Percentiles rank a stretch among this genome's conserved stretches.
Conservation (phyloP, 2,329 filamentous ascomycete genomes). For the Hymenoscyphus infarciens region DNA sequence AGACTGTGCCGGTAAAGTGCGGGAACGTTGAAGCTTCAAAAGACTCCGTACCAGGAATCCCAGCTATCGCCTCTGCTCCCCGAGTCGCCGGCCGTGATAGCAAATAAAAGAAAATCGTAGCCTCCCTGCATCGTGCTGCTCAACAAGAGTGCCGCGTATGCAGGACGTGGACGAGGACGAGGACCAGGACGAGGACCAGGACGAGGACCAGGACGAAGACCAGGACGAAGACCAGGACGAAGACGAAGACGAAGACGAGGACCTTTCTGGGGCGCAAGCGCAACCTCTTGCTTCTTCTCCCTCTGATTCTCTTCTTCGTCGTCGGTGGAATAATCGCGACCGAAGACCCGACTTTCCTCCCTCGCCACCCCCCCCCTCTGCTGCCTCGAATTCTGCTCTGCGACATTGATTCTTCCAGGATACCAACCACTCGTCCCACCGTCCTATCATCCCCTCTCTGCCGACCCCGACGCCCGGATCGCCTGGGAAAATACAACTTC, state of each 20-base stretch:
- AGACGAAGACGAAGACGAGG: not conserved
- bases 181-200: not conserved
- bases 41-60: too few relatives aligned
- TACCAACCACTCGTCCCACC: constrained; percentile 1
- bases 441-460: constrained; percentile 1
- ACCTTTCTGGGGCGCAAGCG: too few relatives aligned
- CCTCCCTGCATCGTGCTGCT: too few relatives aligned
- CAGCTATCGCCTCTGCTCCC: too few relatives aligned
- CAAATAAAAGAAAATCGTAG: too few relatives aligned
- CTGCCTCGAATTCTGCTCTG: not conserved
- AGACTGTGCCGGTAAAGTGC: not conserved
- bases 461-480: constrained; percentile 3
- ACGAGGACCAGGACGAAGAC: not conserved
- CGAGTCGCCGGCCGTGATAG: too few relatives aligned
- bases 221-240: not conserved
- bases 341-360: constrained; percentile 14
- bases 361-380: not conserved
- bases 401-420: not conserved
- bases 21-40: too few relatives aligned
- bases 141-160: too few relatives aligned
- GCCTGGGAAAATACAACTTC: constrained; percentile 12
- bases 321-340: constrained; percentile 27
- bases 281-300: not conserved
- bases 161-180: not conserved
- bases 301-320: not conserved